Evolutionary conservation across 2,329 filamentous ascomycete genomes (phyloP), one percentile per base, ranked within the genome.

Genomic region (Bipolaris sorokiniana): DNA sequence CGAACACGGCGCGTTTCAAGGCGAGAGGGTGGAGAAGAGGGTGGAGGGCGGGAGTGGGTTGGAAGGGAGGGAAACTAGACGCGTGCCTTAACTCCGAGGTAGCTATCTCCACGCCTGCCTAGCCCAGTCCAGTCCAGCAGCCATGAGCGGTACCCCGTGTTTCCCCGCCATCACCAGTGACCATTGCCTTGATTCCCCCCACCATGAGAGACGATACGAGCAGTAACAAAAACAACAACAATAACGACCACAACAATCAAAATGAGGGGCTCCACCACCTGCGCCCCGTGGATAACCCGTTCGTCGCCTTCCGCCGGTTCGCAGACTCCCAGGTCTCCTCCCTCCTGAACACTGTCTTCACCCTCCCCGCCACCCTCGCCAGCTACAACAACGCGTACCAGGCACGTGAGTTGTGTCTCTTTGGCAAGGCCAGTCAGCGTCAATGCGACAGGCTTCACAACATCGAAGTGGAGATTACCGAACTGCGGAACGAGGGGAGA

Each of bases 251-350:
- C 50, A 56, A 64, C 46, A 56, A 63, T 45, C 56, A 69, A 31
- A 58, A 67, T 28, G 18, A 63, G 6, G 59, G 61, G 36, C 63
- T 63, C 48, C 47, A 68, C 11, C 33, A 45, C 16, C 46, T 56
- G 16, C 62, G 61, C 33, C 59, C 57, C 33, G 71, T 74, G 57
- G 63, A 72, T 54, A 86, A 86, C 58, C 84, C 85, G 1, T 87
- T 88, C 72, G 80, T 86, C 54, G 78, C 81, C 28, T 87, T 88
- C 75, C 85, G 86, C 63, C 83, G 82, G 60, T 86, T 84, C 69
- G 83, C 85, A 54, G 85, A 88, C 64, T 81, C 83, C 45, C 83
- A 84, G 54, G 79, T 87, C 63, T 81, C 80, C 7, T 82, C 81
- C 15, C 72, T 88, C 49, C 72, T 87, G 53, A 81, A 82, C 59